Evolutionary conservation across 768 basidiomycete species (phyloP), one percentile per base, ranked within the genome.

Genomic region (Calocybe gangraenosa): DNA sequence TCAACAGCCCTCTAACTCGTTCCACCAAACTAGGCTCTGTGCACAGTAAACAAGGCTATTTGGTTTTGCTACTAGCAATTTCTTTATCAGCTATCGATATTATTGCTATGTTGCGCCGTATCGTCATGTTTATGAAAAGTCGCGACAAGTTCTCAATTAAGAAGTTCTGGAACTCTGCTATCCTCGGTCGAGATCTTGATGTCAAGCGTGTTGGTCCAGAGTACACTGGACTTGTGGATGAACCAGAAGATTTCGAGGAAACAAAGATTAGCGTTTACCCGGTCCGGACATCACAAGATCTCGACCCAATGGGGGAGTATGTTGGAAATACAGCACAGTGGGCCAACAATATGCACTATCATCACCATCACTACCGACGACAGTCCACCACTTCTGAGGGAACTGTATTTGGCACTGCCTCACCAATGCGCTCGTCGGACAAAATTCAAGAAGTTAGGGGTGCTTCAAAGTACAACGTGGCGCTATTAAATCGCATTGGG

Each of bases 21-120:
- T 40, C 20, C 9, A 14, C 45, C 43, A 28, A 5, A 6, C 11
- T 28, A 76, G 66, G 76, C 50, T 65, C 73, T 47, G 62, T 69
- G 8, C 92, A 95, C 59, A 69, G 76, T 2, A 58, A 67, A 7
- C 78, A 85, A 44, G 87, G 89, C 37, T 91, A 71, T 54, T 7
- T 71, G 7, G 37, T 72, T 32, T 58, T 76, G 37, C 49, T 69
- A 11, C 48, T 69, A 28, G 68, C 72, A 5, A 38, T 71, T 8
- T 57, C 57, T 1, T 51, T 74, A 7, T 73, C 72, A 7, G 54
- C 58, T 11, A 52, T 74, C 48, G 89, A 94, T 58, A 65, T 84
- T 21, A 48, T 75, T 38, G 63, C 71, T 2, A 62, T 74, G 7
- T 50, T 78, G 44, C 56, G 62, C n/a, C 83, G 87, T 18, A 56